Evolutionary conservation across 176 grass and related monocot genomes (phyloP), one percentile per base, ranked within the genome.

Genomic region (barley (Hordeum vulgare)): DNA sequence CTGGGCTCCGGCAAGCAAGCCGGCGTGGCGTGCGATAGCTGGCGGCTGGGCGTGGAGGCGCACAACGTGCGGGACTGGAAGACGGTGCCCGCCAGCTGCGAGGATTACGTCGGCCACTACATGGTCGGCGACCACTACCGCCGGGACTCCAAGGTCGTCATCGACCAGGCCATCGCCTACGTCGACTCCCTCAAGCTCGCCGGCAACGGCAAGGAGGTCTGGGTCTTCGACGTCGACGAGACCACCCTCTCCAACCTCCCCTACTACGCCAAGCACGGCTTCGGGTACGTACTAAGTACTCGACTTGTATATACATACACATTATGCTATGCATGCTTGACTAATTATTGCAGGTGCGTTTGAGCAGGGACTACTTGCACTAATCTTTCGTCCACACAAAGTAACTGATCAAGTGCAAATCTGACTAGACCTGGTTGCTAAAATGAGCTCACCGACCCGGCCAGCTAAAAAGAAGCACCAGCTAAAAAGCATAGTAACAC

Each of bases 211-310:
- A 92, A 72, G 73, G 92, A 94, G 78, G 77, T 81, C 0, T 91
- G 89, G 89, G 68, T 94, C 10, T 94, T 94, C 18, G 92, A 94
- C 77, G 44, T 92, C 74, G 92, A 94, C 63, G 89, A 94, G 77
- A 91, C 89, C 11, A 60, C 78, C 0, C 81, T 94, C 47, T 92
- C 86, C 42, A 94, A 89, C 53, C 58, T 91, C 24, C 84, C 92
- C 9, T 94, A 90, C 59, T 87, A 94, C 51, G 84, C 86, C 35
- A 26, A 40, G 3, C 75, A 94, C 13, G 92, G 86, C 24, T 94
- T 89, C 40, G 92, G 92, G 86, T 94, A 67, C 31, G 64, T 36
- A 33, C 29, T n/a, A n/a, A n/a, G n/a, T n/a, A n/a, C n/a, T n/a
- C n/a, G n/a, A 35, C 60, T 5, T 26, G 3, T 25, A 26, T 61